Evolutionary conservation across 257 asterid genomes (phyloP), one percentile per base, ranked within the genome.

Genomic region (Buddleja alternifolia): DNA sequence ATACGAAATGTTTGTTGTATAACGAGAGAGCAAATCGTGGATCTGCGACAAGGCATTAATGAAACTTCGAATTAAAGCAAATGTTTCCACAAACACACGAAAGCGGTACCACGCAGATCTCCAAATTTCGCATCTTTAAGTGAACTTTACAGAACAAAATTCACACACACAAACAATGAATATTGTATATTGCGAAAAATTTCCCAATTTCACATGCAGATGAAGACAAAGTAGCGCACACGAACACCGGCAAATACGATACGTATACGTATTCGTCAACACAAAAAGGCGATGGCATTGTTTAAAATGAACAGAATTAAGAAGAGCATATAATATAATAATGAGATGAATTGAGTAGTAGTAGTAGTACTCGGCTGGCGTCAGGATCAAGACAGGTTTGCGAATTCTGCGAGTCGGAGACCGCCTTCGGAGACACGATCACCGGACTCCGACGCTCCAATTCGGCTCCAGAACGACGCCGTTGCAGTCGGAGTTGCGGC

Each of bases 341-440:
- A 12, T 55, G 8, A 29, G 48, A 56, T 67, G n/a, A 60, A 78
- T 51, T 8, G 40, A 41, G 57, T n/a, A n/a, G n/a, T n/a, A n/a
- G n/a, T n/a, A 41, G 14, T 19, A 2, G 1, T 85, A 90, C 97
- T 23, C 89, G 56, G 79, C 96, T 92, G 55, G 97, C 97, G 51
- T 92, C 97, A 24, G 97, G 97, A 70, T 92, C 89, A 8, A 92
- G 96, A 76, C 97, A 92, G 1, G 97, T 92, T 81, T 89, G 97
- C 67, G 97, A 81, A 70, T 80, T 92, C 70, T 85, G 96, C 37
- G 97, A 92, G 81, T 92, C 97, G 17, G 97, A 92, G 46, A 89
- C 96, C 23, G 96, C 97, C 72, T 85, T 87, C 8, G 97, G 97
- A 23, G 95, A 86, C 2, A 92, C 85, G 64, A 87, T 72, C 58